Percentiles rank a stretch among this genome's conserved stretches.
Conservation (phyloP, 805 yeast genomes). For the Komagataella kurtzmanii region DNA sequence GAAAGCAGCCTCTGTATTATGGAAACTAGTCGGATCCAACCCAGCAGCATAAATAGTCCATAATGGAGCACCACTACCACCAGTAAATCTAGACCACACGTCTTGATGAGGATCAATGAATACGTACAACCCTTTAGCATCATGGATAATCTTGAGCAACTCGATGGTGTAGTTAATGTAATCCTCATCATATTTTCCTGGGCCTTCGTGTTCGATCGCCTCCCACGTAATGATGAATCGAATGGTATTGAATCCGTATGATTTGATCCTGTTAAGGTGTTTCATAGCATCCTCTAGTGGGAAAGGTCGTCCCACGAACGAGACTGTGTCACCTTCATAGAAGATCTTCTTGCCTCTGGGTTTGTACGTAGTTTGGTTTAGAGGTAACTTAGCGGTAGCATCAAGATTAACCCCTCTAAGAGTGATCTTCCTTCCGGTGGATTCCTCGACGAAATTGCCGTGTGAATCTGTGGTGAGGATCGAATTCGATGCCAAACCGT, state of each 20-base stretch:
- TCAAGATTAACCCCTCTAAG: constrained; percentile 78
- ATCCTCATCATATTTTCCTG: constrained; percentile 68
- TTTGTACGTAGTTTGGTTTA: constrained; percentile 32
- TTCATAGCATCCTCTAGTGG: constrained; percentile 56
- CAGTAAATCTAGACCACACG: constrained; percentile 80
- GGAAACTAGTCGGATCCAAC: constrained; percentile 61
- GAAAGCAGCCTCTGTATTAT: constrained; percentile 65
- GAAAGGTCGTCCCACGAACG: constrained; percentile 79
- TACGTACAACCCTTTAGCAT: constrained; percentile 64
- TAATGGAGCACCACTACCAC: constrained; percentile 89
- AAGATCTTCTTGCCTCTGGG: constrained; percentile 30
- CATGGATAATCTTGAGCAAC: constrained; percentile 40
- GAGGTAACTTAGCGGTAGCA: constrained; percentile 60
- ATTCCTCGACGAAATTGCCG: constrained; percentile 44
- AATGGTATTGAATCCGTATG: constrained; percentile 72
- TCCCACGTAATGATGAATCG: constrained; percentile 84
- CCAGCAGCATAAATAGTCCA: constrained; percentile 93
- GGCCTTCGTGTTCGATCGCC: constrained; percentile 81
- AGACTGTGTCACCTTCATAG: constrained; percentile 58
- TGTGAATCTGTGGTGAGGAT: constrained; percentile 3
- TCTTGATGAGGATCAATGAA: constrained; percentile 89
- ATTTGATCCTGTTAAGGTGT: constrained; percentile 59
- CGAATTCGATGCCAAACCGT: not conserved
- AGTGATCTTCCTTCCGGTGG: constrained; percentile 42
- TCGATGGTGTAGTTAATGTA: constrained; percentile 59